phyloP scores from a whole-genome alignment of 495 filamentous ascomycete genomes.

The Daldinia caldariorum region DNA sequence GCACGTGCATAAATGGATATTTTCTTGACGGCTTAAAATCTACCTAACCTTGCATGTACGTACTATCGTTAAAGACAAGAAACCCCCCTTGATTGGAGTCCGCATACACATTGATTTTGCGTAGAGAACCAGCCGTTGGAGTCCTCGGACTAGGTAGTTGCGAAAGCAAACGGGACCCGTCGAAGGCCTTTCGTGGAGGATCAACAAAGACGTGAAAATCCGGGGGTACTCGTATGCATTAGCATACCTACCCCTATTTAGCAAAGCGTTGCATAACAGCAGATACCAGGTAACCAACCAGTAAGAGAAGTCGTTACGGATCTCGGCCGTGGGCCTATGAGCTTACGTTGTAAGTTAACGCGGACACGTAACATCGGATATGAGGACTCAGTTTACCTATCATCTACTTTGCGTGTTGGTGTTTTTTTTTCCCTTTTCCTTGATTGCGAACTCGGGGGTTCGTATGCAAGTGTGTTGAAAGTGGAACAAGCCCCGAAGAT shows the following conservation, averaged over 20 bases:
- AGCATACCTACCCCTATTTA: background rate
- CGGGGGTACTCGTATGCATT: background rate
- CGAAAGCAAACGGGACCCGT: background rate
- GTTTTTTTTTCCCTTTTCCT: background rate
- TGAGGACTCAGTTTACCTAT: constrained; percentile 14
- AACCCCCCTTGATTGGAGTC: constrained; percentile 11
- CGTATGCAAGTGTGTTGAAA: constrained; percentile 38
- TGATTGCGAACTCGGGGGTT: constrained; percentile 9
- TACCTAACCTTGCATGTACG: background rate
- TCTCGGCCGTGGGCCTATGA: constrained; percentile 11
- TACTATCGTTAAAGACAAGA: constrained; percentile 3
- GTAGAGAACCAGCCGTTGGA: background rate
- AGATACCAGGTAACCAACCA: background rate
- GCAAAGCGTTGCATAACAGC: background rate
- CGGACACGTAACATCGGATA: constrained; percentile 34
- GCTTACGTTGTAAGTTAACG: constrained; percentile 10
- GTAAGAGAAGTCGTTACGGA: constrained; percentile 15
- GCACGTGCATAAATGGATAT: background rate
- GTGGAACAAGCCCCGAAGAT: constrained; percentile 36
- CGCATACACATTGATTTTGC: background rate
- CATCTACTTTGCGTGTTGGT: background rate
- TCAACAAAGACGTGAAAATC: background rate
- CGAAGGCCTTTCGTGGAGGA: constrained; percentile 6
- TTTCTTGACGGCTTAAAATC: background rate
- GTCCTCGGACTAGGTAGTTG: background rate